Conservation (phyloP, 2,329 filamentous ascomycete genomes). For the Pseudogymnoascus sp. region DNA sequence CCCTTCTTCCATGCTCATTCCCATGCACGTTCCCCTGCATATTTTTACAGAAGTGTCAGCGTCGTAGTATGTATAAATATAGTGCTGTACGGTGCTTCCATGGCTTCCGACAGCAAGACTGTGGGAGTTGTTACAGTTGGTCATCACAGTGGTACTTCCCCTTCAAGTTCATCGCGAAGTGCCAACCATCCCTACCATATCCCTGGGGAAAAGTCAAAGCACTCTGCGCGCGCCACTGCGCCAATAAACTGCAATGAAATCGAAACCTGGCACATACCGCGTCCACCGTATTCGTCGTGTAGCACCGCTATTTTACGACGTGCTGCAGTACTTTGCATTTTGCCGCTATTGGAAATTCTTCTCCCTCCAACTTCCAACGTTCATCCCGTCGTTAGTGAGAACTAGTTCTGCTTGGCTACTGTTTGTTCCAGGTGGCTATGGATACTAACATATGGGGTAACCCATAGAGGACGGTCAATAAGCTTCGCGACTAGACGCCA, state of each 20-base stretch:
- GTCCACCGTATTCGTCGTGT: neutral
- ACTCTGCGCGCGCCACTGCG: neutral
- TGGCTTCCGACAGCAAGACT: neutral
- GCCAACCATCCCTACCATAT: neutral
- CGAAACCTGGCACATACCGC: neutral
- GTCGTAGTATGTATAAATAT: neutral
- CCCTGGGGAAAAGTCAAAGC: neutral
- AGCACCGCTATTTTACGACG: neutral
- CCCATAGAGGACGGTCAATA: neutral
- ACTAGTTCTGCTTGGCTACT: neutral
- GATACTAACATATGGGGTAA: neutral
- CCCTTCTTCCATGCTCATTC: neutral
- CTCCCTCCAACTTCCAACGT: neutral
- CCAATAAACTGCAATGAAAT: neutral
- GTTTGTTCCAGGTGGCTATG: neutral
- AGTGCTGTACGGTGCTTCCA: neutral
- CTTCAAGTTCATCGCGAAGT: neutral
- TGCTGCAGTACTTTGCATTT: neutral
- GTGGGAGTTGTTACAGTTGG: neutral
- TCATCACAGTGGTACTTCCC: neutral
- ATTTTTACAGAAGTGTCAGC: neutral
- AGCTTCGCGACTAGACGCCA: neutral
- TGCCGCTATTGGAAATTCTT: neutral
- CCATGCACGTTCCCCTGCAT: neutral
- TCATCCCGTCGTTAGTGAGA: neutral